A percentile compares a stretch with the other conserved stretches of the same genome.
phyloP scores from a whole-genome alignment of 2,329 filamentous ascomycete species.

The Purpureocillium lavendulum region DNA sequence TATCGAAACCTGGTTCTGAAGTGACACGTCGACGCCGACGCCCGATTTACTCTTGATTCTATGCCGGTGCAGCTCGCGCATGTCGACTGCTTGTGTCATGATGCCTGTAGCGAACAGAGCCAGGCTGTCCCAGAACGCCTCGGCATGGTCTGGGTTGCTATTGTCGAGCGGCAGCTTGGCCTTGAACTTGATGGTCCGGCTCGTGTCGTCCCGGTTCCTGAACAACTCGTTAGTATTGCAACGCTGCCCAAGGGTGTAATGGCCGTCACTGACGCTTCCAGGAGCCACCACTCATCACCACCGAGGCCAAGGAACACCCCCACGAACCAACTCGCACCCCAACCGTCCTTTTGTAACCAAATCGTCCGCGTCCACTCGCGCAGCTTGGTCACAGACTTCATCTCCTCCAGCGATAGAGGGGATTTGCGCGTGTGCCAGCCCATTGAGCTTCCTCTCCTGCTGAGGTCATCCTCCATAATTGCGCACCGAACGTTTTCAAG shows the following conservation, averaged over 20 bases:
- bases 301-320: constrained; percentile 61
- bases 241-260: too few relatives aligned
- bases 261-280: constrained; percentile 45
- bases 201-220: constrained; percentile 17
- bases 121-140: constrained; percentile 44
- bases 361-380: constrained; percentile 54
- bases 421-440: constrained; percentile 53
- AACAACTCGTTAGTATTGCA: constrained; percentile 8
- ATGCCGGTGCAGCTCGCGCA: constrained; percentile 36
- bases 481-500: constrained; percentile 55
- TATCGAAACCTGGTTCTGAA: constrained; percentile 34
- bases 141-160: constrained; percentile 34
- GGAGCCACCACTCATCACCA: constrained; percentile 73
- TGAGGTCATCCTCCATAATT: constrained; percentile 54
- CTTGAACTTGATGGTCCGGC: constrained; percentile 20
- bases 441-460: constrained; percentile 48
- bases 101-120: constrained; percentile 41
- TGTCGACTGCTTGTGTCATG: constrained; percentile 41
- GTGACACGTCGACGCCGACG: constrained; percentile 25
- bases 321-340: constrained; percentile 65
- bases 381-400: constrained; percentile 53
- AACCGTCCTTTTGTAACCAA: constrained; percentile 65
- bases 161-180: constrained; percentile 34
- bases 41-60: constrained; percentile 30
- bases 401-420: constrained; percentile 42